Base-by-base conservation (phyloP, 129 eudicot species). In the Flaveria ramosissima region DNA sequence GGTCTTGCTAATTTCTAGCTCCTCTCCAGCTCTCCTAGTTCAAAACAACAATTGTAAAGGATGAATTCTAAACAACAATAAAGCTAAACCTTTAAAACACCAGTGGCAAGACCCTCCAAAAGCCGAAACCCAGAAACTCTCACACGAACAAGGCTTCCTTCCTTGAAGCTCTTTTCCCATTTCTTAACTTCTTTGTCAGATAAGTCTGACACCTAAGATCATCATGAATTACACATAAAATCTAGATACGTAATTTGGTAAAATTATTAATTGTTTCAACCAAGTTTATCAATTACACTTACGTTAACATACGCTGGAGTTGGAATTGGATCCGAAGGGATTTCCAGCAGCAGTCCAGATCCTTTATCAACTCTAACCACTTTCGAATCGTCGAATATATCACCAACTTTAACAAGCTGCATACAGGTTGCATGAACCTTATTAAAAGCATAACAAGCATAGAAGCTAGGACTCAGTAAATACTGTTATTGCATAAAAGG, bases 71-170 rank as follows among this genome's bases (percentile, higher is more conserved):
- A 62, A 62, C 24, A 74, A 43, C 26, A 55, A 20, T 41, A 19
- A 46, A 55, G 55, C 53, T 73, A 12, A 65, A 93, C 98, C 98
- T 94, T 94, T 45, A 94, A 70, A 83, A 81, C 79, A 59, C 93
- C 93, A 77, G 92, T 91, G 6, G 98, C 98, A 77, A 91, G 87
- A 61, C 98, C 98, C 72, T 94, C 98, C 86, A 94, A 63, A 80
- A 83, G 86, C 83, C 93, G 88, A 70, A 84, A 94, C 60, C 96
- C 97, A 79, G 85, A 92, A 73, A 94, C 82, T 83, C 98, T 89
- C 50, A 86, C 93, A 76, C 98, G 97, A 77, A 85, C 90, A 73
- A 43, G 70, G 72, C 84, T 86, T 62, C 97, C 98, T 87, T 89
- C 98, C 87, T 87, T 94, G 46, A 91, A 90, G 73, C 70, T 83